Evolutionary conservation across 345 rosid genomes (phyloP), one percentile per base, ranked within the genome.

Genomic region (Rhodomyrtus tomentosa): DNA sequence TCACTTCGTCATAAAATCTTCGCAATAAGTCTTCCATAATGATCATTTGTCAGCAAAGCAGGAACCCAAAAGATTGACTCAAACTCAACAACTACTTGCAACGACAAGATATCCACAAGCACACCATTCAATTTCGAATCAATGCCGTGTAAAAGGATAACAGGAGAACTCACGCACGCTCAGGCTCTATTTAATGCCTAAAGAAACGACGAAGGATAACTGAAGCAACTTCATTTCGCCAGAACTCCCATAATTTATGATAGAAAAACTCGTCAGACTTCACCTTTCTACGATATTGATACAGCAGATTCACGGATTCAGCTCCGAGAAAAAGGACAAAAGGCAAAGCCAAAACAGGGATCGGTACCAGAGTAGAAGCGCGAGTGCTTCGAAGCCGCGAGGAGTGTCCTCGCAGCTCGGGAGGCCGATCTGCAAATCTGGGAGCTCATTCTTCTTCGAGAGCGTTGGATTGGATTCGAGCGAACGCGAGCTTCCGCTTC

Each of bases 341-440:
- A 16, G 24, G 15, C 24, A 87, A 87, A 24, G 50, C 15, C 14
- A 5, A 81, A 53, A 14, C 53, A 5, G 42, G 20, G 20, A 50
- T 38, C 76, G 45, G 13, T 68, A 68, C 76, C 76, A 38, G 76
- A 89, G 97, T 86, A 92, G 85, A 90, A 88, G 42, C 95, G 93
- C 72, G 95, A 87, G 89, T 83, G 86, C 90, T 91, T 95, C 59
- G 98, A 86, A 83, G 96, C 93, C 9, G 96, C 90, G 87, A 95
- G 93, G 86, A 95, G 92, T 87, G 96, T 92, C 92, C 94, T 92
- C 14, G 95, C 93, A 62, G 95, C 94, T 87, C 89, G 92, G 76
- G 96, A 94, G 89, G 93, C 95, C 87, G 96, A 94, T 93, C 98
- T 93, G 90, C 83, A 88, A 80, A 94, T 89, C 88, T 88, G 94